These are phyloP conservation scores for Cordyceps pruinosa DNA, from an alignment of 2,329 filamentous ascomycete species.

Conservation along the genomic window DNA sequence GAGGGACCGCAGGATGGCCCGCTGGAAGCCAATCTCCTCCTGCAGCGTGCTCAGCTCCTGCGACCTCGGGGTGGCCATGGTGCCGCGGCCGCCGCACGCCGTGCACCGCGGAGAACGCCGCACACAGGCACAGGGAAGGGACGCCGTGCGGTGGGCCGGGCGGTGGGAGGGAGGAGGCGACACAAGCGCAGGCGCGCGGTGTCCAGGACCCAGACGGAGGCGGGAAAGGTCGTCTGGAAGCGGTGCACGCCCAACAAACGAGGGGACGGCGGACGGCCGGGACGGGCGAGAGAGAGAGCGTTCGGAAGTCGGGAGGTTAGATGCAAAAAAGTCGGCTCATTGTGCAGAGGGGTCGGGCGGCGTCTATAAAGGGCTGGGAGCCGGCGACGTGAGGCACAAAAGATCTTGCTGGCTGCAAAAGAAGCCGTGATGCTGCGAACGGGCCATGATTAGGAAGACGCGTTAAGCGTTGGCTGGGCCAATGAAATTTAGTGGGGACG, in stretches of 20 bases:
- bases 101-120: neutral
- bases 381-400: neutral
- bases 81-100: slow-evolving; percentile 13
- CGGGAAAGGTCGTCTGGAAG: no score
- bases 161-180: no score
- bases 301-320: no score
- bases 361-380: no score
- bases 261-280: no score
- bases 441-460: neutral
- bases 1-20: slow-evolving; percentile 38
- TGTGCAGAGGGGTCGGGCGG: no score
- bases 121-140: neutral
- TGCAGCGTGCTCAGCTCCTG: slow-evolving; percentile 21
- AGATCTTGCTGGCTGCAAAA: neutral
- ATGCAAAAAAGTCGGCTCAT: no score
- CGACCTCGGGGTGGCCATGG: slow-evolving; percentile 15
- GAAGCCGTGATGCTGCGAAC: neutral
- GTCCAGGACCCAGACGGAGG: no score
- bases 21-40: slow-evolving; percentile 37
- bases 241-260: no score
- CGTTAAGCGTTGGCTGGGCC: neutral
- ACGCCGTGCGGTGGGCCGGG: no score
- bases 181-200: no score
- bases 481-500: slow-evolving; percentile 1
- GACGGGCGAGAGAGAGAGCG: no score